Evolutionary conservation across 2,329 filamentous ascomycete genomes (phyloP).

Genomic region (Pezicula radicicola): DNA sequence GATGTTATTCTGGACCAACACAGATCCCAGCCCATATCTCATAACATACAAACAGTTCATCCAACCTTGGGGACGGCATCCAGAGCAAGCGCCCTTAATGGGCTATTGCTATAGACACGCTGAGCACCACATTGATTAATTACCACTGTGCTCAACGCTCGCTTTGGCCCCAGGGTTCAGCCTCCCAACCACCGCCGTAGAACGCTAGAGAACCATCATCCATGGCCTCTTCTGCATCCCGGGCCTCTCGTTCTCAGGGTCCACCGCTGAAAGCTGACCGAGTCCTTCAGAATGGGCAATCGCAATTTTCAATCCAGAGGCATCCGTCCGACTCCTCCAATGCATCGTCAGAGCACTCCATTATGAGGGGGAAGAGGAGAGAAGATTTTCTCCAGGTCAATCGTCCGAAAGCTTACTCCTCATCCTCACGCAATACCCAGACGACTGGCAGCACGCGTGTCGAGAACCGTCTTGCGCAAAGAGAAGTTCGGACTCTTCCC

Average conservation of each 20-base stretch:
- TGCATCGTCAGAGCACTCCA: slow-evolving; percentile 18
- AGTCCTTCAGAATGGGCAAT: slow-evolving; percentile 19
- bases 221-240: slow-evolving; percentile 13
- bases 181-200: neutral
- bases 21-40: neutral
- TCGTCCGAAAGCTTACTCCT: slow-evolving; percentile 19
- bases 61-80: no score
- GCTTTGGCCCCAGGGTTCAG: neutral
- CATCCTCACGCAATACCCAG: slow-evolving; percentile 22
- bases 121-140: neutral
- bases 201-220: neutral
- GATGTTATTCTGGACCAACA: neutral
- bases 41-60: no score
- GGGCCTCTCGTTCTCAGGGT: slow-evolving; percentile 10
- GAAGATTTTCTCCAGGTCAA: slow-evolving; percentile 5
- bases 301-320: slow-evolving; percentile 5
- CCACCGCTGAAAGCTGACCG: slow-evolving; percentile 18
- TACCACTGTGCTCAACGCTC: neutral
- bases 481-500: slow-evolving; percentile 25
- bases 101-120: neutral
- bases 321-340: slow-evolving; percentile 17
- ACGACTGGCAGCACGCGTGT: slow-evolving; percentile 20
- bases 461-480: slow-evolving; percentile 18
- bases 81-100: no score
- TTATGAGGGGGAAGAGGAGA: slow-evolving; percentile 15